Evolutionary conservation across 2,329 filamentous ascomycete genomes (phyloP), one percentile per base, ranked within the genome.

Genomic region (Diaporthe citrichinensis): DNA sequence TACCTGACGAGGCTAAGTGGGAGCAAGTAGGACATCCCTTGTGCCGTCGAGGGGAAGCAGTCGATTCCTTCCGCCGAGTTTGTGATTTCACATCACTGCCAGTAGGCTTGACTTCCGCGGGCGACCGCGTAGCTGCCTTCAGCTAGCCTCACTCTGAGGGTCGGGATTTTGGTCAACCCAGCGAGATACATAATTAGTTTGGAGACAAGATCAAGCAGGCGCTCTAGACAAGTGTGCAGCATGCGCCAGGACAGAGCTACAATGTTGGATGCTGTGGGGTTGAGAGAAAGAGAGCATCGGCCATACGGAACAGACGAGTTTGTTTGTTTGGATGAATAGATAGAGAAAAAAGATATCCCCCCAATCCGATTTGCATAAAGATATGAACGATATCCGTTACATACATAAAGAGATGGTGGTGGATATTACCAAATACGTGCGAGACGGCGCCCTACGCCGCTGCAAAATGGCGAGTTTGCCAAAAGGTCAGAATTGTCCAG

Each of bases 1-100:
- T 96, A 94, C 80, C 85, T 92, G 72, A 91, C 88, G 82, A 85
- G 81, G 78, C 82, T 87, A 73, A 80, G 82, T 78, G 78, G 76
- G 72, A 53, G 72, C n/a, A 62, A 55, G 71, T 62, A 73, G 58
- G 49, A 46, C 17, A 34, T 4, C 10, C 14, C 20, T 25, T 12
- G 23, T 34, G 14, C 31, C 36, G 12, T 34, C 36, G 6, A 74
- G 25, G 51, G 17, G 17, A 67, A 51, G 34, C 46, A 34, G 39
- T 65, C 62, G 41, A 75, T 76, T 55, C 73, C 46, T 28, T 4
- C 6, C 49, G 46, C 34, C n/a, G 31, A 28, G 23, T 36, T 68
- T 68, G 31, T 15, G 23, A 15, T 25, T n/a, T 15, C 31, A 28
- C 28, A 44, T 68, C 31, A 17, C 46, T 36, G n/a, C 46, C 34